These are phyloP conservation scores for Cadophora sp. DNA, from an alignment of 2,329 filamentous ascomycete genomes.

Conservation along the genomic window DNA sequence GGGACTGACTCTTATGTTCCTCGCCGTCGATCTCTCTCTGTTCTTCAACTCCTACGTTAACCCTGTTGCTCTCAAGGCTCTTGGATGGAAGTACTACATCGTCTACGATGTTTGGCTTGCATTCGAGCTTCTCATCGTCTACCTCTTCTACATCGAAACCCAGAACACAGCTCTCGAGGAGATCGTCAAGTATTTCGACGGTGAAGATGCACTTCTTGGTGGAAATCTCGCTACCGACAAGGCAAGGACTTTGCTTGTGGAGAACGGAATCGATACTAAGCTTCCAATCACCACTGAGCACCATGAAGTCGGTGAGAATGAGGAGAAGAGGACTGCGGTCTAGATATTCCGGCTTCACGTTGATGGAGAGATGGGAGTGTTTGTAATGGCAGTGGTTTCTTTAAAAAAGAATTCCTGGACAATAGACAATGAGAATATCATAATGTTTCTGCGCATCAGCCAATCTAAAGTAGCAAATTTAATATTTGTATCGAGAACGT, in stretches of 20 bases:
- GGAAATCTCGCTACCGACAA: slow-evolving; percentile 39
- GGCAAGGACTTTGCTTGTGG: slow-evolving; percentile 30
- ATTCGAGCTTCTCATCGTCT: slow-evolving; percentile 40
- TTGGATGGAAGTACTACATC: slow-evolving; percentile 53
- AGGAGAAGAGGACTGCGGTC: slow-evolving; percentile 6
- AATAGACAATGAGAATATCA: neutral
- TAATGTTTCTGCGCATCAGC: neutral
- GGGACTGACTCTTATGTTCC: slow-evolving; percentile 51
- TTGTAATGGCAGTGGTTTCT: slow-evolving; percentile 1
- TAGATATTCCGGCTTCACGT: neutral
- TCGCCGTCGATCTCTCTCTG: slow-evolving; percentile 52
- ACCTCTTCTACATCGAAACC: slow-evolving; percentile 51
- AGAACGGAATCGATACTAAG: slow-evolving; percentile 26
- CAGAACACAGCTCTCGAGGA: slow-evolving; percentile 53
- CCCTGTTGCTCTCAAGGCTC: slow-evolving; percentile 48
- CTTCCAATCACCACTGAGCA: slow-evolving; percentile 7
- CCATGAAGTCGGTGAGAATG: slow-evolving; percentile 11
- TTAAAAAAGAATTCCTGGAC: neutral
- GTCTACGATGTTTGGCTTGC: slow-evolving; percentile 49
- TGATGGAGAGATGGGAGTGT: neutral
- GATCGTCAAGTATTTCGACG: slow-evolving; percentile 54
- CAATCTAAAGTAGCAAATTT: neutral
- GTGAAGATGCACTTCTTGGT: slow-evolving; percentile 48
- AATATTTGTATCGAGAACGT: neutral
- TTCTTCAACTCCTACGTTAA: slow-evolving; percentile 55